Evolutionary conservation across 345 rosid genomes (phyloP), one percentile per base, ranked within the genome.

Genomic region (Crucihimalaya himalaica): DNA sequence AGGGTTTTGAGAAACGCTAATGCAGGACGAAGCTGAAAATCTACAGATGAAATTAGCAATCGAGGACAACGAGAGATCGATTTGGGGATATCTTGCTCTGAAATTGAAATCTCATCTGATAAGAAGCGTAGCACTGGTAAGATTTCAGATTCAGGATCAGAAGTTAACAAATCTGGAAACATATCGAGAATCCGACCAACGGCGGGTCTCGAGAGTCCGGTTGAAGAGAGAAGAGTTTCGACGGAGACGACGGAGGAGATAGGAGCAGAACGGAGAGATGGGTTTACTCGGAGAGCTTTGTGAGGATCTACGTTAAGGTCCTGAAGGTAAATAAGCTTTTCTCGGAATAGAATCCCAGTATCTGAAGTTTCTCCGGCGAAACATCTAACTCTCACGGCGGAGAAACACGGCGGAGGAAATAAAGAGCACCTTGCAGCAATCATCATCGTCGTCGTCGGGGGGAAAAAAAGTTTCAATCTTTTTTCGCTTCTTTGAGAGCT

Each of bases 161-260:
- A 79, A 62, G 90, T 93, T 50, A 93, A 83, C 75, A 91, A 82
- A 35, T 69, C 73, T 0, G 97, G 96, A 79, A 83, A 77, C 96
- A 89, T 93, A 67, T 89, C 97, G 61, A 93, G 90, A 55, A 93
- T 79, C 9, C 97, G 84, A 51, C 92, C 92, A 34, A 91, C 77
- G 47, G 89, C 80, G 9, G 84, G 55, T 56, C 89, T 84, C 8
- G 84, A 78, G 62, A 93, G 84, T 42, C 98, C 96, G 58, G 86
- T 68, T 6, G 87, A 82, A 55, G 86, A 82, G 74, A 93, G 87
- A 57, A 80, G 83, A 43, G 48, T 28, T 78, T 89, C 89, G 53
- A 89, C 84, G 76, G 94, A 71, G 58, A 71, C 72, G 78, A 93
- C 81, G 54, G 89, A 48, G 76, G 98, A 83, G 84, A 93, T 84